These are phyloP conservation scores for Lenwebbia sp. DNA, from an alignment of 345 rosid species.

Conservation along the genomic window DNA sequence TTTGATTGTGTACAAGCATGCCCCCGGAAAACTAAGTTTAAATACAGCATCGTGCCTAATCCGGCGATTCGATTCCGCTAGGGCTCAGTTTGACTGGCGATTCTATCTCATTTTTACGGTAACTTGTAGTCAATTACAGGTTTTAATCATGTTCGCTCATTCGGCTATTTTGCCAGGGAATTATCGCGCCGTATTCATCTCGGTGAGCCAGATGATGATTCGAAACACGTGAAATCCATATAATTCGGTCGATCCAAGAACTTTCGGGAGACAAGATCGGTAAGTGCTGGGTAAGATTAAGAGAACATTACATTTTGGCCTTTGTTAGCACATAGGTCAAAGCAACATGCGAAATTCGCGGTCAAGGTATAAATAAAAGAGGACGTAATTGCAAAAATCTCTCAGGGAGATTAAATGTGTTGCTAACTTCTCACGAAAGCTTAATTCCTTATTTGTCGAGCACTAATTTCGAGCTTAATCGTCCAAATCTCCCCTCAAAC, in stretches of 20 bases:
- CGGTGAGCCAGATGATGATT: neutral
- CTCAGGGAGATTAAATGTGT: neutral
- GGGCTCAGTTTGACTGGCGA: no score
- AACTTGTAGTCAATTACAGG: no score
- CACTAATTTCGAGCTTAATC: neutral
- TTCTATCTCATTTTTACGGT: no score
- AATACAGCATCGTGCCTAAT: neutral
- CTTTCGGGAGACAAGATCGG: neutral
- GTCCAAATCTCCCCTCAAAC: neutral
- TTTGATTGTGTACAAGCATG: no score
- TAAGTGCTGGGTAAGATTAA: neutral
- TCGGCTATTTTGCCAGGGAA: neutral
- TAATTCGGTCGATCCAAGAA: fast-evolving
- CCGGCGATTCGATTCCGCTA: no score
- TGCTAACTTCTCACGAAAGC: neutral
- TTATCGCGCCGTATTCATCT: neutral
- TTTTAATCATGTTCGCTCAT: no score
- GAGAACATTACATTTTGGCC: neutral
- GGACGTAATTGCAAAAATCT: neutral
- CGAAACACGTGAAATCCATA: neutral
- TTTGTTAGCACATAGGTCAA: neutral
- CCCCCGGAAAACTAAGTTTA: neutral
- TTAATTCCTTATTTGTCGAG: neutral
- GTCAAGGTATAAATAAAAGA: neutral
- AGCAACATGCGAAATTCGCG: neutral